phyloP scores from a whole-genome alignment of 768 basidiomycete genomes.

The Rhizopogon roseolus region DNA sequence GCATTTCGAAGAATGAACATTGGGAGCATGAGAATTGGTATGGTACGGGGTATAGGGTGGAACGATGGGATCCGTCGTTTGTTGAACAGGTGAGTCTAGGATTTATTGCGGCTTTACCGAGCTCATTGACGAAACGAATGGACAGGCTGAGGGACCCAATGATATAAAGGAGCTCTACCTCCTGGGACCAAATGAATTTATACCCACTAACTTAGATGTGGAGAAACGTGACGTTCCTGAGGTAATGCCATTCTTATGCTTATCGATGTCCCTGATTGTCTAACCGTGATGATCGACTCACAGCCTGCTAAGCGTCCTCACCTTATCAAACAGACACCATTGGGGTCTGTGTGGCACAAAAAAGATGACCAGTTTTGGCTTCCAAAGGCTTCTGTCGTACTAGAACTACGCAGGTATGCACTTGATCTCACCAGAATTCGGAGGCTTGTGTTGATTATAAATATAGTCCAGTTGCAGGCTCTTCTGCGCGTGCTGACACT shows the following conservation, averaged over 20 bases:
- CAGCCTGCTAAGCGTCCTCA: slow-evolving; percentile 75
- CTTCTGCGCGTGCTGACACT: slow-evolving; percentile 65
- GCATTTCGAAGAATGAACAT: slow-evolving; percentile 44
- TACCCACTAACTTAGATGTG: slow-evolving; percentile 82
- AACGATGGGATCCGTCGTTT: slow-evolving; percentile 62
- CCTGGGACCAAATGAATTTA: slow-evolving; percentile 85
- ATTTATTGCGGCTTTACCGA: background rate
- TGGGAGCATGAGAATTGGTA: slow-evolving; percentile 91
- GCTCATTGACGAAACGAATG: slow-evolving; percentile 1
- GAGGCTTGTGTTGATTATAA: background rate
- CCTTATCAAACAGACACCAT: slow-evolving; percentile 65
- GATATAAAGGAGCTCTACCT: slow-evolving; percentile 67
- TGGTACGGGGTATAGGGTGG: slow-evolving; percentile 81
- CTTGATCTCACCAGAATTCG: background rate
- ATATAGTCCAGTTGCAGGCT: slow-evolving; percentile 50
- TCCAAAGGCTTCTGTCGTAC: slow-evolving; percentile 75
- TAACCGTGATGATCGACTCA: slow-evolving; percentile 2
- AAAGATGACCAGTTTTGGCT: slow-evolving; percentile 97
- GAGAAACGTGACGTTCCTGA: slow-evolving; percentile 65
- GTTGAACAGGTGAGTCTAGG: slow-evolving; percentile 40
- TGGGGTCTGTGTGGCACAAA: slow-evolving; percentile 89
- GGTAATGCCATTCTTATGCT: slow-evolving; percentile 33
- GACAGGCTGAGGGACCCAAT: slow-evolving; percentile 60
- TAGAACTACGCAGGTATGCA: slow-evolving; percentile 70
- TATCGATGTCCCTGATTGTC: background rate